Evolutionary conservation across 495 filamentous ascomycete species (phyloP).

Genomic region (Neurospora sp.): DNA sequence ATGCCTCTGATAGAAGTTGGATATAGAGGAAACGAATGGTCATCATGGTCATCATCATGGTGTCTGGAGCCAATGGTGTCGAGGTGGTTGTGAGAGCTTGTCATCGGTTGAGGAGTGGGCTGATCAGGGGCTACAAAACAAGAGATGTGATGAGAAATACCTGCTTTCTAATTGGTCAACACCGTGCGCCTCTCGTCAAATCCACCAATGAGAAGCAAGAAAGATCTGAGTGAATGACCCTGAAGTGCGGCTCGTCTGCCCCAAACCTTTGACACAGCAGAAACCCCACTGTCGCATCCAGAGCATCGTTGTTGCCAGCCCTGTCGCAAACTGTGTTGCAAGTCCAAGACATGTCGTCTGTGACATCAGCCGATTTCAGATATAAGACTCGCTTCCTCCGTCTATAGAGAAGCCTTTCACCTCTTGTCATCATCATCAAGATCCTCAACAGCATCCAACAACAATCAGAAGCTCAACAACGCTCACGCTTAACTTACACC

Average conservation of each 20-base stretch:
- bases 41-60: not conserved
- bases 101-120: not conserved
- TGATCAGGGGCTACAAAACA: not conserved
- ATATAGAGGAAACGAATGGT: not conserved
- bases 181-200: not conserved
- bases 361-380: not conserved
- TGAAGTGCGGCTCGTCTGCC: not conserved
- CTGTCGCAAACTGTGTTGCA: not conserved
- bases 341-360: not conserved
- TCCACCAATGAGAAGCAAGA: constrained; percentile 7
- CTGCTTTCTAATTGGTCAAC: constrained; percentile 9
- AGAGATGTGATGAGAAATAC: constrained; percentile 20
- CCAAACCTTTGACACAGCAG: not conserved
- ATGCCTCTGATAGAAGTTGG: not conserved
- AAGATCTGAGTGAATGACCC: not conserved
- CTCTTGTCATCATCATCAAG: not conserved
- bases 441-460: not conserved
- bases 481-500: not conserved
- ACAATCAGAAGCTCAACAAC: not conserved
- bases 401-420: not conserved
- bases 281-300: not conserved
- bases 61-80: not conserved
- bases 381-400: not conserved
- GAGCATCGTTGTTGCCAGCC: not conserved
- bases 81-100: not conserved